Conservation (phyloP, 768 basidiomycete genomes). For the Phanerochaete sordida region DNA sequence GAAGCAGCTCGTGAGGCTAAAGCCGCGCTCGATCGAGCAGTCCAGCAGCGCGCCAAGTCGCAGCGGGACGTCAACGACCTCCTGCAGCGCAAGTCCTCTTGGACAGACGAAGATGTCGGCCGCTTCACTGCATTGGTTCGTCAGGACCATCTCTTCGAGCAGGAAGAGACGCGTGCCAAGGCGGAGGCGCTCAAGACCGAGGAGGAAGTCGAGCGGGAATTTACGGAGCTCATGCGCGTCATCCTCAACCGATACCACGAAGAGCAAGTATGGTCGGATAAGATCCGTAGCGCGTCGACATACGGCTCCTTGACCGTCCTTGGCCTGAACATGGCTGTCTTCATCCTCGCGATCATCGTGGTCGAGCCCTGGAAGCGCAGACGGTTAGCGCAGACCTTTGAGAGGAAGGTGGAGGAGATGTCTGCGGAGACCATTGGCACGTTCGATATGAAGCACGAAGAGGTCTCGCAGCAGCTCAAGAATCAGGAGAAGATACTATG, state of each 20-base stretch:
- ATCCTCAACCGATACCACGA: slow-evolving; percentile 95
- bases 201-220: slow-evolving; percentile 79
- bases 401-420: slow-evolving; percentile 66
- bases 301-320: slow-evolving; percentile 88
- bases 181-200: slow-evolving; percentile 65
- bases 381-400: slow-evolving; percentile 83
- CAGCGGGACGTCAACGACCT: slow-evolving; percentile 97
- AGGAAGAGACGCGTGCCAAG: slow-evolving; percentile 72
- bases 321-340: slow-evolving; percentile 85
- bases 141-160: slow-evolving; percentile 84
- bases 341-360: slow-evolving; percentile 82
- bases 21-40: slow-evolving; percentile 69
- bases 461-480: slow-evolving; percentile 45
- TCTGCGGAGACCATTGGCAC: slow-evolving; percentile 25
- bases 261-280: slow-evolving; percentile 99
- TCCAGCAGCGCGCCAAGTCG: slow-evolving; percentile 74
- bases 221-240: slow-evolving; percentile 80
- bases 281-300: slow-evolving; percentile 92
- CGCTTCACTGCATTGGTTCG: slow-evolving; percentile 89
- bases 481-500: slow-evolving; percentile 39
- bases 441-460: slow-evolving; percentile 45
- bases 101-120: slow-evolving; percentile 85
- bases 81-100: slow-evolving; percentile 87
- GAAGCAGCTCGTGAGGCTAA: slow-evolving; percentile 72
- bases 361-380: slow-evolving; percentile 97